These are phyloP conservation scores for Gracilaria domingensis DNA, from an alignment of 23 red algal species.

Conservation along the genomic window DNA sequence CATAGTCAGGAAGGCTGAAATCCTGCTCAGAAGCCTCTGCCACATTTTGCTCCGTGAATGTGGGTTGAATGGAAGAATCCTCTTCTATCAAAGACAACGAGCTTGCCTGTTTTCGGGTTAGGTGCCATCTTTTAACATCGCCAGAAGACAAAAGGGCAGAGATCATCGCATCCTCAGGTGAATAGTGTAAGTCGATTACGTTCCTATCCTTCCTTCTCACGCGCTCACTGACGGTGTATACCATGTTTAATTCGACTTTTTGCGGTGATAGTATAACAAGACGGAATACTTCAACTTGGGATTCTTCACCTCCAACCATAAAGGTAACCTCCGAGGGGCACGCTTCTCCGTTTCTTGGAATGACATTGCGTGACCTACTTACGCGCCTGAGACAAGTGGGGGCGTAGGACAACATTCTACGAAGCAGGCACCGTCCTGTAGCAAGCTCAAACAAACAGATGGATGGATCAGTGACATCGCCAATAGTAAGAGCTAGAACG, in stretches of 20 bases:
- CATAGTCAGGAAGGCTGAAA: constrained; percentile 34
- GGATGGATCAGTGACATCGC: constrained; percentile 53
- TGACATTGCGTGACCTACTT: background rate
- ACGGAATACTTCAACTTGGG: constrained; percentile 42
- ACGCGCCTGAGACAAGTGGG: constrained; percentile 37
- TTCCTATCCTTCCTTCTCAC: constrained; percentile 36
- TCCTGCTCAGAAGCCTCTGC: constrained; percentile 46
- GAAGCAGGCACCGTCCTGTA: constrained; percentile 45
- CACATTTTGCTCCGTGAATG: constrained; percentile 53
- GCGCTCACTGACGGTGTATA: constrained; percentile 47
- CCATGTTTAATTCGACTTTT: constrained; percentile 51
- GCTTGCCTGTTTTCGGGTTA: constrained; percentile 32
- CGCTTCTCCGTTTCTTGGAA: constrained; percentile 13
- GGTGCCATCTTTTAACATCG: constrained; percentile 53
- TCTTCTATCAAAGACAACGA: constrained; percentile 31
- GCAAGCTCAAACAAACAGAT: constrained; percentile 37
- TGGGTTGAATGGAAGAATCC: background rate
- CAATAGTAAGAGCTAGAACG: constrained; percentile 38
- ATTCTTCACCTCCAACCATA: constrained; percentile 58
- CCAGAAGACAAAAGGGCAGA: constrained; percentile 31
- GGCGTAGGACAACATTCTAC: constrained; percentile 41
- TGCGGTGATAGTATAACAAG: constrained; percentile 41
- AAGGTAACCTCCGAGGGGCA: constrained; percentile 64
- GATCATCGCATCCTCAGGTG: constrained; percentile 19
- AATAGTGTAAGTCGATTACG: constrained; percentile 44